Percentiles rank a stretch among this genome's conserved stretches.
Conservation (phyloP, 768 basidiomycete genomes). For the Mycena polygramma region DNA sequence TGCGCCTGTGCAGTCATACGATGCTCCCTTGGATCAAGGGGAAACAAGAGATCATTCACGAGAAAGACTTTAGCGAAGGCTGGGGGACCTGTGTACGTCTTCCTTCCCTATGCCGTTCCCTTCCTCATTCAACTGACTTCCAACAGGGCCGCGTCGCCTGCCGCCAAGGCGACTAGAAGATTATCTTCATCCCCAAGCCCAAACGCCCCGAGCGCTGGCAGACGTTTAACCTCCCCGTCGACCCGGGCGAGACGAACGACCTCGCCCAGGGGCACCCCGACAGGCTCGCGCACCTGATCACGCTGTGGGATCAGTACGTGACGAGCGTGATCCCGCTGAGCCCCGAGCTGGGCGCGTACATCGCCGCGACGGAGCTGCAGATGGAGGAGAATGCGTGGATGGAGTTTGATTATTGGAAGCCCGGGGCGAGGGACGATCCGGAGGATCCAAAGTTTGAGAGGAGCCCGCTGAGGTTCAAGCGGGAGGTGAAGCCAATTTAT, state of each 20-base stretch:
- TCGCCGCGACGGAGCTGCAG: constrained; percentile 22
- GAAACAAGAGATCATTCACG: constrained; percentile 10
- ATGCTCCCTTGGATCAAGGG: constrained; percentile 20
- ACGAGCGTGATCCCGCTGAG: constrained; percentile 22
- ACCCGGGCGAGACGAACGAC: constrained; percentile 20
- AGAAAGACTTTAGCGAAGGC: constrained; percentile 21
- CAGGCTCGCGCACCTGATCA: constrained; percentile 8
- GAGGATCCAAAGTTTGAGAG: constrained; percentile 23
- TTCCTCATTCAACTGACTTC: not conserved
- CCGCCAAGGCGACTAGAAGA: constrained; percentile 24
- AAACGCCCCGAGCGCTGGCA: constrained; percentile 22
- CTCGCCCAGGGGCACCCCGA: constrained; percentile 2
- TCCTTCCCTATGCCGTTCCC: not conserved
- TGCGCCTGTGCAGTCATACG: constrained; percentile 19
- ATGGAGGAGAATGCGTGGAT: constrained; percentile 27
- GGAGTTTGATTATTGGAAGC: constrained; percentile 29
- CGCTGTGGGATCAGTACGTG: constrained; percentile 22
- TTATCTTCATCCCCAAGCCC: constrained; percentile 21
- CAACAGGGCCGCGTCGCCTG: constrained; percentile 21
- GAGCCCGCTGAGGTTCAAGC: constrained; percentile 7
- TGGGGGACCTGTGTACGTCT: constrained; percentile 23
- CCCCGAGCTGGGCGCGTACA: constrained; percentile 15
- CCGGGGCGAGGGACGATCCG: constrained; percentile 13
- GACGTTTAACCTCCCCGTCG: constrained; percentile 14
- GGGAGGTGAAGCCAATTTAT: constrained; percentile 2